Evolutionary conservation across 2,329 filamentous ascomycete species (phyloP).

Genomic region (Delphinella strobiligena): DNA sequence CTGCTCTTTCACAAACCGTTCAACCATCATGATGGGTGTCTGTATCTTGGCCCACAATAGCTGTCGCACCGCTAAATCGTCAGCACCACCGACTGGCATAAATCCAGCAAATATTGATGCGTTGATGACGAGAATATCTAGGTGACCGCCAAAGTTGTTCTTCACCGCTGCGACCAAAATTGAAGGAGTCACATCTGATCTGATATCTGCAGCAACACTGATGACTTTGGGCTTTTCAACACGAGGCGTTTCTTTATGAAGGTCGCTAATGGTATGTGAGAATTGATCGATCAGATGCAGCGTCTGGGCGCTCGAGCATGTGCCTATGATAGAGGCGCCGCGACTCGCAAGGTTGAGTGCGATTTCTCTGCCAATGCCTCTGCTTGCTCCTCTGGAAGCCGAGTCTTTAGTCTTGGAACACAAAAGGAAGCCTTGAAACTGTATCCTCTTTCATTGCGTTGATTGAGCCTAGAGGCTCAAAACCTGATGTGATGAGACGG

Average conservation of each 20-base stretch:
- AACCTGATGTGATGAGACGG: no score
- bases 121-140: constrained; percentile 18
- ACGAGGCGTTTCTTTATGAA: constrained; percentile 10
- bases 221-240: constrained; percentile 12
- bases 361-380: constrained; percentile 20
- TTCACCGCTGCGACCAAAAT: constrained; percentile 10
- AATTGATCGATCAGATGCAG: constrained; percentile 18
- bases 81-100: constrained; percentile 8
- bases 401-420: neutral
- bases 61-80: constrained; percentile 11
- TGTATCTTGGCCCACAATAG: constrained; percentile 15
- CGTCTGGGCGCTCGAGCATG: constrained; percentile 16
- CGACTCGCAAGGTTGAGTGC: constrained; percentile 19
- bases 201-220: constrained; percentile 17
- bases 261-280: constrained; percentile 11
- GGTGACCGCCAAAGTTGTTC: constrained; percentile 10
- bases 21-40: constrained; percentile 15
- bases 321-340: constrained; percentile 20
- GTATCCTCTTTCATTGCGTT: no score
- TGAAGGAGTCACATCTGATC: constrained; percentile 10
- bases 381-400: constrained; percentile 15
- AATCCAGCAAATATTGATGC: constrained; percentile 10
- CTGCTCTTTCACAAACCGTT: constrained; percentile 12
- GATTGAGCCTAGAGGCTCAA: no score
- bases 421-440: neutral